Evolutionary conservation across 2,329 filamentous ascomycete genomes (phyloP).

Genomic region (Aureobasidium zeae): DNA sequence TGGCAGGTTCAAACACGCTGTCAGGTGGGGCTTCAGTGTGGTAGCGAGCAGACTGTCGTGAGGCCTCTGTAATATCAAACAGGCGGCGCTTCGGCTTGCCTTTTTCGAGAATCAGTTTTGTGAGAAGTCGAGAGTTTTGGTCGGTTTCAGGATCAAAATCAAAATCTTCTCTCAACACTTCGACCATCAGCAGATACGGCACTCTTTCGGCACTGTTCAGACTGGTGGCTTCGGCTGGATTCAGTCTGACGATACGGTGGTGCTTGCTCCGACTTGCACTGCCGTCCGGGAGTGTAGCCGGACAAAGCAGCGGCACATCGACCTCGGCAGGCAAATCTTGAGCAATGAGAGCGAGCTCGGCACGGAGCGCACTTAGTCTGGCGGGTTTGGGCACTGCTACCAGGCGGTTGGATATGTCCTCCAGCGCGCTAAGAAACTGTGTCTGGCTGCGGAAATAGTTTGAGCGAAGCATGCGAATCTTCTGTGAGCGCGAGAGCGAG

Average conservation of each 20-base stretch:
- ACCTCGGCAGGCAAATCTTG: conserved; percentile 76
- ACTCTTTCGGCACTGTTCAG: conserved; percentile 82
- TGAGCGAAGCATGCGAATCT: conserved; percentile 62
- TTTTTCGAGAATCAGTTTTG: conserved; percentile 57
- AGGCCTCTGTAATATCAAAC: conserved; percentile 53
- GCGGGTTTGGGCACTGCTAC: conserved; percentile 75
- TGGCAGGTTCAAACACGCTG: conserved; percentile 75
- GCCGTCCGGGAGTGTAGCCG: conserved; percentile 62
- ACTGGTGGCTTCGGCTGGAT: conserved; percentile 75
- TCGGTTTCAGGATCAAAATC: conserved; percentile 67
- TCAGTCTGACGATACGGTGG: conserved; percentile 73
- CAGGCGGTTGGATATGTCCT: conserved; percentile 76
- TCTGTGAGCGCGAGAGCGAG: conserved; percentile 57
- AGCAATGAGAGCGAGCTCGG: conserved; percentile 70
- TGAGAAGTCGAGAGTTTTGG: conserved; percentile 60
- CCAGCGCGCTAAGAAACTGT: conserved; percentile 68
- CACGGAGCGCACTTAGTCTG: conserved; percentile 68
- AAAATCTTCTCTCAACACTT: conserved; percentile 73
- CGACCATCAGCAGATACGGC: conserved; percentile 75
- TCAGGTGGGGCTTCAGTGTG: conserved; percentile 42
- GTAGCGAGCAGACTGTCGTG: conserved; percentile 37
- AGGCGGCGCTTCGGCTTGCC: conserved; percentile 45
- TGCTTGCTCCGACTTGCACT: conserved; percentile 67
- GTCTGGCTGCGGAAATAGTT: conserved; percentile 79
- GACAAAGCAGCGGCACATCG: conserved; percentile 73